Evolutionary conservation across 768 basidiomycete species (phyloP).

Genomic region (Lentinula sp.): DNA sequence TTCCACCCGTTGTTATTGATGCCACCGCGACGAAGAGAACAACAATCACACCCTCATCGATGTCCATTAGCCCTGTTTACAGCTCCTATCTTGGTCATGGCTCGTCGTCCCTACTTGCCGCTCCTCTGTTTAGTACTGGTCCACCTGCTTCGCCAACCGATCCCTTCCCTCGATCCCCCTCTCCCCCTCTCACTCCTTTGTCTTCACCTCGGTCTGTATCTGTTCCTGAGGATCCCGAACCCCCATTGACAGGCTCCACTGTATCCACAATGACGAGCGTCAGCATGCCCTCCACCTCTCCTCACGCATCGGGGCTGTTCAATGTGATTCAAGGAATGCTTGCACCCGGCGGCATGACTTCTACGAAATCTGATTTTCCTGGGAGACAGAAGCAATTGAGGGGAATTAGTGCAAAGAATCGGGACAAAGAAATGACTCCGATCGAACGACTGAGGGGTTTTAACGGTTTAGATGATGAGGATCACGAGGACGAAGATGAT

Average conservation of each 20-base stretch:
- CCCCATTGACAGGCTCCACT: not conserved
- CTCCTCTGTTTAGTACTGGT: not conserved
- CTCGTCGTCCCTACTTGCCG: not conserved
- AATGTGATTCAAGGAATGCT: conserved; percentile 5
- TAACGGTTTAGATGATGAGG: not conserved
- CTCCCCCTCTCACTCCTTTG: not conserved
- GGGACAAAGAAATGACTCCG: conserved; percentile 11
- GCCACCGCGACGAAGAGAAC: conserved; percentile 11
- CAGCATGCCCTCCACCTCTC: not conserved
- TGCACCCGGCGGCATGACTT: not conserved
- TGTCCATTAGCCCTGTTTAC: conserved; percentile 4
- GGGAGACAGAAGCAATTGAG: not conserved
- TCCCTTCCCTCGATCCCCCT: conserved; percentile 3
- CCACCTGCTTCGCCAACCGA: conserved; percentile 2
- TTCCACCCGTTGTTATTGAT: conserved; percentile 22
- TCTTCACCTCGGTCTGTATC: not conserved
- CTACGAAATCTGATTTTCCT: conserved; percentile 30
- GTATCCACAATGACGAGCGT: not conserved
- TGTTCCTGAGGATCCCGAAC: not conserved
- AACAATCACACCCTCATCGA: not conserved
- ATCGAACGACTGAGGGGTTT: conserved; percentile 13
- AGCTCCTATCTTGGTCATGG: not conserved
- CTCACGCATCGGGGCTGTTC: not conserved
- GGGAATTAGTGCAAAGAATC: conserved; percentile 4
- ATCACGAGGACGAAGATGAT: conserved; percentile 9